Base-by-base conservation (phyloP, 306 rosid species). In the Corylus americana region DNA sequence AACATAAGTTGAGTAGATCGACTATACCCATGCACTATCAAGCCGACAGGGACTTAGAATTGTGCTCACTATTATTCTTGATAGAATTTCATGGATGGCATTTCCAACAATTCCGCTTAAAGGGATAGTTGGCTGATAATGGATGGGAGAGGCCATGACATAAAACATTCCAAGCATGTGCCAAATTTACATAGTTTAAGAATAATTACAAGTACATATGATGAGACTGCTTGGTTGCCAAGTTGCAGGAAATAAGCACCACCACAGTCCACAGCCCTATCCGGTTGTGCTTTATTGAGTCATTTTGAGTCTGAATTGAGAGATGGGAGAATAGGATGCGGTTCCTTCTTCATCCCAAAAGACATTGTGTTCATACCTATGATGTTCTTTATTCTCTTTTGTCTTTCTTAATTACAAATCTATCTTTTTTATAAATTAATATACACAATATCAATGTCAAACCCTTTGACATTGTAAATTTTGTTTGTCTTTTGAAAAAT, bases 201-300 rank as follows among this genome's bases (percentile, higher is more conserved):
- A 75, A 75, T 75, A 75, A 25, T 27, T 42, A 13, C 48, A 1
- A 42, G 50, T 18, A 67, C 27, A 67, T 10, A 67, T 25, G 18
- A 48, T 25, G 58, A 20, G 20, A 71, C 59, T 13, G 37, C 11
- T 48, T 49, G 57, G 58, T 49, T 71, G 75, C 59, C 75, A 71
- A 71, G 12, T 71, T 71, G 75, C 44, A 67, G 72, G 72, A 25
- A 67, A n/a, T 42, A 2, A 2, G 72, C 70, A 67, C 50, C 27
- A 7, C 72, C 72, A 39, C 50, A 17, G 51, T 48, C 71, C 71
- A 37, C 50, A 7, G 29, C 72, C 49, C 29, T 39, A 68, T 42
- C 25, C 27, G 51, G 11, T 68, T 39, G 51, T n/a, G 13, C 29
- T 63, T 42, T 18, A 10, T 68, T 68, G 25, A 4, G 72, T 42